phyloP scores from a whole-genome alignment of 768 basidiomycete genomes.

The Melanogaster broomeanus region DNA sequence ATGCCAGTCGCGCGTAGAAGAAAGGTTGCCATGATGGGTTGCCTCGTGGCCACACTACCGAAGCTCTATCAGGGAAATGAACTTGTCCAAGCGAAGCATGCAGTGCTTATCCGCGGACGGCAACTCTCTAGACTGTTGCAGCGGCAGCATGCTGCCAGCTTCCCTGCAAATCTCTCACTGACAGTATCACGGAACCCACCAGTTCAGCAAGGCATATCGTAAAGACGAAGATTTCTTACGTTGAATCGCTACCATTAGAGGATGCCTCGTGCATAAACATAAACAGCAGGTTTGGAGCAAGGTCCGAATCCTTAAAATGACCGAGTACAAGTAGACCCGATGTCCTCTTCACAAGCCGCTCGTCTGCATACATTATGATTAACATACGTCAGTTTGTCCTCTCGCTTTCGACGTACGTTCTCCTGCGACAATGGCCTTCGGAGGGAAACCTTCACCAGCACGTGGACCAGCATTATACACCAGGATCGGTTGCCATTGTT shows the following conservation, averaged over 20 bases:
- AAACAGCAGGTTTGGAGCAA: not conserved
- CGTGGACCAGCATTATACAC: not conserved
- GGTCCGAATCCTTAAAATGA: not conserved
- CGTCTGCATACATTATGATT: not conserved
- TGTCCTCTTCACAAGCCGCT: not conserved
- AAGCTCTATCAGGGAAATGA: too few relatives aligned
- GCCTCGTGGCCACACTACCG: too few relatives aligned
- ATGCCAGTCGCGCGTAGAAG: too few relatives aligned
- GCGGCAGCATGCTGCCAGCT: too few relatives aligned
- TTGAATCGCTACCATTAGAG: not conserved
- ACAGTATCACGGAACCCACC: not conserved
- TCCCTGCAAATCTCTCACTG: not conserved
- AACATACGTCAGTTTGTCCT: not conserved
- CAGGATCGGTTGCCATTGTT: constrained; percentile 53
- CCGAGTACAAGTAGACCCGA: not conserved
- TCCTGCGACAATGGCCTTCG: not conserved
- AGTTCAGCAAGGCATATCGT: not conserved
- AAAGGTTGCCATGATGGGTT: too few relatives aligned
- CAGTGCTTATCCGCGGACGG: too few relatives aligned
- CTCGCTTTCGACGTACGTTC: not conserved
- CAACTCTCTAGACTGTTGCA: too few relatives aligned
- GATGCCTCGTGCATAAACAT: too few relatives aligned
- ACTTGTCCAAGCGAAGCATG: too few relatives aligned
- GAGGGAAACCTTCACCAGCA: not conserved
- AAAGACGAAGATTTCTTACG: not conserved